These are phyloP conservation scores for Aspergillus hancockii DNA, from an alignment of 495 filamentous ascomycete species.

Conservation along the genomic window DNA sequence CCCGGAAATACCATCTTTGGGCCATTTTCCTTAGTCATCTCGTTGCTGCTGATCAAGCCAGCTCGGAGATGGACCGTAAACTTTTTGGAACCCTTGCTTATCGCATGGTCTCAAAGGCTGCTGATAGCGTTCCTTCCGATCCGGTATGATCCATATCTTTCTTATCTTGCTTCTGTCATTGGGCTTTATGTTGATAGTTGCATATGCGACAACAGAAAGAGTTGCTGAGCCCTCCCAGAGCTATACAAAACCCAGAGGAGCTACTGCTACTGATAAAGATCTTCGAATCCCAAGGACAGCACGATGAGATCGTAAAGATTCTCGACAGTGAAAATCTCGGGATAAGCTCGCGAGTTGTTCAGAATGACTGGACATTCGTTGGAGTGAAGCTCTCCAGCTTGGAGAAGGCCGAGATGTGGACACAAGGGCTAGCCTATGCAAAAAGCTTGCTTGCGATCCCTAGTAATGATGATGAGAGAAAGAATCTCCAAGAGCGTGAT, in stretches of 20 bases:
- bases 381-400: conserved; percentile 46
- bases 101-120: conserved; percentile 59
- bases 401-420: conserved; percentile 48
- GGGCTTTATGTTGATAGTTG: conserved; percentile 22
- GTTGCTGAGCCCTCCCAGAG: conserved; percentile 46
- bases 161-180: conserved; percentile 8
- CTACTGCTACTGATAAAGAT: conserved; percentile 55
- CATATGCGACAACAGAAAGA: conserved; percentile 34
- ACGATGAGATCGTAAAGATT: conserved; percentile 50
- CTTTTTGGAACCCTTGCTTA: conserved; percentile 60
- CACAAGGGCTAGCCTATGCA: conserved; percentile 44
- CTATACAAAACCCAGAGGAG: conserved; percentile 57
- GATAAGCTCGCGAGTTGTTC: conserved; percentile 49
- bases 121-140: conserved; percentile 49
- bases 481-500: conserved; percentile 47
- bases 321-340: conserved; percentile 54
- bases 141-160: conserved; percentile 31
- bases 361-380: conserved; percentile 54
- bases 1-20: conserved; percentile 60
- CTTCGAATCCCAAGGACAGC: conserved; percentile 45
- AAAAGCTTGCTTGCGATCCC: conserved; percentile 39
- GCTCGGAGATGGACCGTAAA: conserved; percentile 51
- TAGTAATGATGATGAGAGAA: conserved; percentile 32
- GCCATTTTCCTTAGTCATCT: conserved; percentile 55
- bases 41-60: conserved; percentile 33